Evolutionary conservation across 805 yeast species (phyloP).

Genomic region (Wickerhamomyces chaumierensis): DNA sequence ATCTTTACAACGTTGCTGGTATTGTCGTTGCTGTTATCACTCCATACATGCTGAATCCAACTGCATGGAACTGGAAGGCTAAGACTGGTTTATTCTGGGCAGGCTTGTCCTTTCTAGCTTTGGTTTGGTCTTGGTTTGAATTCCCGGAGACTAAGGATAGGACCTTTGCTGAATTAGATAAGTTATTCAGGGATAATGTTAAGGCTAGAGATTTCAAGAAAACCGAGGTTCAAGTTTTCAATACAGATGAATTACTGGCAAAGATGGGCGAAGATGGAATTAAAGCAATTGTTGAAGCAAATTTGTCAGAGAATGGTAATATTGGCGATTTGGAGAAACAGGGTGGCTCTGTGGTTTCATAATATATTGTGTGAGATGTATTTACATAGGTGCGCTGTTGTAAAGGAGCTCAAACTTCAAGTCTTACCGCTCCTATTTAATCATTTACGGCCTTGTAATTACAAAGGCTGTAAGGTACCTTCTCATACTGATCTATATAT

Average conservation of each 20-base stretch:
- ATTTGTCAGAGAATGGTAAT: too few species aligned
- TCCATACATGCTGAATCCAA: conserved; percentile 38
- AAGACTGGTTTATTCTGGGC: conserved; percentile 35
- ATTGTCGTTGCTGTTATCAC: conserved; percentile 25
- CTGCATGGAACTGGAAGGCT: conserved; percentile 31
- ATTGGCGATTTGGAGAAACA: too few species aligned
- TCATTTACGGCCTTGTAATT: too few species aligned
- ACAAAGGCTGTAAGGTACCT: too few species aligned
- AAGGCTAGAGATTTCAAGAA: conserved; percentile 21
- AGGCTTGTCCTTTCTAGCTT: conserved; percentile 21
- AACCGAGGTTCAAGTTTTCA: conserved; percentile 13
- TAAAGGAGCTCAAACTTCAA: too few species aligned
- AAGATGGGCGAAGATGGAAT: conserved; percentile 12
- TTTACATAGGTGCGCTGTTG: too few species aligned
- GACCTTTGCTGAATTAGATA: conserved; percentile 47
- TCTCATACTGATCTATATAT: too few species aligned
- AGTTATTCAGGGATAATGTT: conserved; percentile 27
- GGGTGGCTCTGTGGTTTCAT: too few species aligned
- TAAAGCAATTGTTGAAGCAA: conserved; percentile 8
- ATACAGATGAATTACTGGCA: conserved; percentile 11
- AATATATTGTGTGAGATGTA: too few species aligned
- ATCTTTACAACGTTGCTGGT: conserved; percentile 21
- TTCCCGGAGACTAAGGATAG: conserved; percentile 47
- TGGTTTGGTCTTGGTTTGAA: conserved; percentile 35
- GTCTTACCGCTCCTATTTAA: too few species aligned